Base-by-base conservation (phyloP, 1,284 basidiomycete genomes). In the Moesziomyces sp. region DNA sequence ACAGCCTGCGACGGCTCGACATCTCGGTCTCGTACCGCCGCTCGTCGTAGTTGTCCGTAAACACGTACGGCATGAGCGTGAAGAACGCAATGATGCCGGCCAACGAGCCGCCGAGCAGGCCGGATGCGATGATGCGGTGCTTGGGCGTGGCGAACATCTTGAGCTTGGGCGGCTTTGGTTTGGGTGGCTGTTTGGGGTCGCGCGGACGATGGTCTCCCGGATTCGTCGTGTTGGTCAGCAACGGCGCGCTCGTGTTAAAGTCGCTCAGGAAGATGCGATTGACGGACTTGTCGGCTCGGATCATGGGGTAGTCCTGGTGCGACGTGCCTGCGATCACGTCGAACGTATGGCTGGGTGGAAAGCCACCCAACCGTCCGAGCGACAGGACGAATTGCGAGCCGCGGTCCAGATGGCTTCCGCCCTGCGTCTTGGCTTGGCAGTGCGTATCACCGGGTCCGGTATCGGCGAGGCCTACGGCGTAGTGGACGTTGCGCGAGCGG, bases 301-400 rank as follows among this genome's bases (percentile, higher is more conserved):
- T 73, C 81, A 82, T 81, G 4, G 77, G 74, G 46, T 80, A 83
- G 64, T 83, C 81, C 44, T 82, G 80, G 52, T 83, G 81, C 21
- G 77, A 76, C 3, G 73, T 72, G 28, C 80, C 77, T 14, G 63
- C 77, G 30, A 82, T 68, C 48, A 79, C 80, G 44, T 68, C 67
- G 21, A 79, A 72, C 1, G 64, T 67, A 16, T 83, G 81, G 18
- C 24, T 70, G 0, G 55, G 23, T 1, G 81, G 81, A 46, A 76
- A 81, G 14, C 61, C 70, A 18, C 69, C 69, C 2, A 58, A 40
- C 18, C 69, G 42, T 8, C 52, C 68, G 4, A 76, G 58, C 10
- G 68, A 18, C 5, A 74, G 61, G 23, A 83, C 57, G 30, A 82
- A 83, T 8, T 79, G 62, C 3, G 79, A 72, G 3, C 76, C 81